Evolutionary conservation across 768 basidiomycete genomes (phyloP).

Genomic region (Antrodiella citrinella): DNA sequence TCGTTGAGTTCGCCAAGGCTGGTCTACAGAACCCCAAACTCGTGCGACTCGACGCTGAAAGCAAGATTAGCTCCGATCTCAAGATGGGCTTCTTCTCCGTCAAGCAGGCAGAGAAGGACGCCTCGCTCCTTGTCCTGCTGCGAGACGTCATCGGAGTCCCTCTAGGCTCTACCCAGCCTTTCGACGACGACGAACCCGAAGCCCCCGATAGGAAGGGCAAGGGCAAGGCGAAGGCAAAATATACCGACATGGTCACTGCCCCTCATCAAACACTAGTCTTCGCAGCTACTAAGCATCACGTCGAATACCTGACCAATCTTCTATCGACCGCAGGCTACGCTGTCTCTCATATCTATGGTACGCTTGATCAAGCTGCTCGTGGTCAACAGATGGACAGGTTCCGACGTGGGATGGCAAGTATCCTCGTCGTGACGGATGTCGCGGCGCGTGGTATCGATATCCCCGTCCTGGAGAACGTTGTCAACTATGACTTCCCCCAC

Average conservation of each 20-base stretch:
- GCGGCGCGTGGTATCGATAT: conserved; percentile 98
- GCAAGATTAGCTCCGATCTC: conserved; percentile 90
- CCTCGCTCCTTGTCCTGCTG: conserved; percentile 74
- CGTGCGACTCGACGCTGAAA: conserved; percentile 92
- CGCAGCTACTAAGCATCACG: conserved; percentile 95
- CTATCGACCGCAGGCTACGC: conserved; percentile 78
- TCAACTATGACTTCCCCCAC: conserved; percentile 98
- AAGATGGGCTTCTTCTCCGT: conserved; percentile 92
- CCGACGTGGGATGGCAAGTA: conserved; percentile 65
- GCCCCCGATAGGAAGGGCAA: conserved; percentile 29
- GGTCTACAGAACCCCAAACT: conserved; percentile 91
- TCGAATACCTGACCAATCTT: conserved; percentile 83
- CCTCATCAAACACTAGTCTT: conserved; percentile 93
- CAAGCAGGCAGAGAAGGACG: conserved; percentile 91
- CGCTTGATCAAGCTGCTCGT: conserved; percentile 88
- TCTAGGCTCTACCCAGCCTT: conserved; percentile 28
- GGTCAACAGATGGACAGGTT: conserved; percentile 88
- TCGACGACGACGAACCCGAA: conserved; percentile 22
- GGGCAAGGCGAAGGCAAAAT: conserved; percentile 41
- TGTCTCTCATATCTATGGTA: conserved; percentile 91
- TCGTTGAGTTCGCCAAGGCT: conserved; percentile 98
- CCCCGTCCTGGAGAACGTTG: conserved; percentile 89
- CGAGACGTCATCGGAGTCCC: conserved; percentile 86
- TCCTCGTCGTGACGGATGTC: conserved; percentile 96
- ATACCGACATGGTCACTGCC: conserved; percentile 40